These are phyloP conservation scores for Fagus crenata DNA, from an alignment of 306 rosid genomes.

Conservation along the genomic window DNA sequence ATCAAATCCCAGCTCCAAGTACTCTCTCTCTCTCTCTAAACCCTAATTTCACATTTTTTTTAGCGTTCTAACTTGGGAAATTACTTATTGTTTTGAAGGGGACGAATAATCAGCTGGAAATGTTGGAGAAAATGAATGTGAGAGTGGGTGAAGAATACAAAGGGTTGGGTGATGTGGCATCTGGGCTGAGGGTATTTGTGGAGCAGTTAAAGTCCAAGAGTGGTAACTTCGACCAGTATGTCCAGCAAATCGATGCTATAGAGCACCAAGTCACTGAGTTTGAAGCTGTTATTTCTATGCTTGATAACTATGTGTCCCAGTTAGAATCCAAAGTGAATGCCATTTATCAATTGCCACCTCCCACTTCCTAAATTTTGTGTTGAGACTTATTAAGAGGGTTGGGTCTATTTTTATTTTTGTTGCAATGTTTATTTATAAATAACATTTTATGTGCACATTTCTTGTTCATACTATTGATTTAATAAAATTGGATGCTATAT, in stretches of 20 bases:
- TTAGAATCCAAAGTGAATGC: slow-evolving; percentile 70
- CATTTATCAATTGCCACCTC: slow-evolving; percentile 38
- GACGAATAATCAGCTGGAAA: slow-evolving; percentile 69
- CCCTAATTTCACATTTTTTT: neutral
- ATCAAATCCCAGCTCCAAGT: slow-evolving; percentile 88
- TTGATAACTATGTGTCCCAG: slow-evolving; percentile 62
- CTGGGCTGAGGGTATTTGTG: slow-evolving; percentile 82
- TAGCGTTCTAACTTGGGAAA: neutral
- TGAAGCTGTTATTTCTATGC: slow-evolving; percentile 82
- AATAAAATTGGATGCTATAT: too few relatives aligned
- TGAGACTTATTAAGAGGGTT: neutral
- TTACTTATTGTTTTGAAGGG: slow-evolving; percentile 44
- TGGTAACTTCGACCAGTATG: slow-evolving; percentile 67
- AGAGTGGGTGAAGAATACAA: slow-evolving; percentile 80
- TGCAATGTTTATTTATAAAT: too few relatives aligned
- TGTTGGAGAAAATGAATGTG: slow-evolving; percentile 83
- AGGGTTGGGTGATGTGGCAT: slow-evolving; percentile 78
- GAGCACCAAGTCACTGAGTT: slow-evolving; percentile 85
- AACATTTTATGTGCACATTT: too few relatives aligned
- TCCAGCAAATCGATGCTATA: slow-evolving; percentile 67
- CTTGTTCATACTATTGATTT: too few relatives aligned
- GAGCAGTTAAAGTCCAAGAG: slow-evolving; percentile 83
- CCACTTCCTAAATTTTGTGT: neutral
- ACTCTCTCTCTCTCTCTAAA: slow-evolving; percentile 14
- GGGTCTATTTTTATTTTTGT: neutral